Conservation (phyloP, 441 rosid species). For the Pelargonium citronellum region DNA sequence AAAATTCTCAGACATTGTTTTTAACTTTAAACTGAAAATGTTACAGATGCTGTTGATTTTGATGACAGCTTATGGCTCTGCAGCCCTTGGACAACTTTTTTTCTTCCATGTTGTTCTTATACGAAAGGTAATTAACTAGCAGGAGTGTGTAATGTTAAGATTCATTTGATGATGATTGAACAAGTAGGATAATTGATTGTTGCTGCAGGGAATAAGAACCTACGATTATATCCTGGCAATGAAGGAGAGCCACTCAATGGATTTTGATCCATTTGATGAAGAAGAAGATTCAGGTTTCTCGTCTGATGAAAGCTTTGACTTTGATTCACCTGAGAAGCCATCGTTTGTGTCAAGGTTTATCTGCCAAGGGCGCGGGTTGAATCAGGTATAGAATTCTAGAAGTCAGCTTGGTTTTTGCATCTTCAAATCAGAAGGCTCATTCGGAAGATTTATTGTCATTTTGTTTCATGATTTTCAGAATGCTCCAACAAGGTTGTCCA, state of each 20-base stretch:
- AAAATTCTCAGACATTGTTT: not conserved
- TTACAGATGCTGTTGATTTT: slow-evolving; percentile 65
- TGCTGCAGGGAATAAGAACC: slow-evolving; percentile 83
- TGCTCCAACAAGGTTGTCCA: slow-evolving; percentile 54
- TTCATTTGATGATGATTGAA: not conserved
- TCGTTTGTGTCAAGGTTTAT: slow-evolving; percentile 52
- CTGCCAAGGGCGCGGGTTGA: slow-evolving; percentile 44
- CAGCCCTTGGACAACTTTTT: slow-evolving; percentile 96
- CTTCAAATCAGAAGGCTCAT: not conserved
- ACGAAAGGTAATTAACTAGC: slow-evolving; percentile 53
- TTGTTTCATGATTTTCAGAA: slow-evolving; percentile 23
- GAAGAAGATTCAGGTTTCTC: slow-evolving; percentile 63
- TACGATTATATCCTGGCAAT: slow-evolving; percentile 93
- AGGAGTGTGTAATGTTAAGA: not conserved
- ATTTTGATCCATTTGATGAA: slow-evolving; percentile 47
- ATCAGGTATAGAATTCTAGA: slow-evolving; percentile 41
- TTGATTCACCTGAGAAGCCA: slow-evolving; percentile 66
- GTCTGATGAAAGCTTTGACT: slow-evolving; percentile 73
- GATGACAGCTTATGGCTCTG: slow-evolving; percentile 75
- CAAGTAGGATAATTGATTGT: not conserved
- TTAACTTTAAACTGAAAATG: slow-evolving; percentile 5
- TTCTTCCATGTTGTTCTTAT: slow-evolving; percentile 88
- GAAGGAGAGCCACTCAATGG: slow-evolving; percentile 67
- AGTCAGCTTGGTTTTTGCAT: not conserved
- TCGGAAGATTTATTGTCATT: not conserved